phyloP scores from a whole-genome alignment of 2,329 filamentous ascomycete genomes.

The Harringtonia aguacate region DNA sequence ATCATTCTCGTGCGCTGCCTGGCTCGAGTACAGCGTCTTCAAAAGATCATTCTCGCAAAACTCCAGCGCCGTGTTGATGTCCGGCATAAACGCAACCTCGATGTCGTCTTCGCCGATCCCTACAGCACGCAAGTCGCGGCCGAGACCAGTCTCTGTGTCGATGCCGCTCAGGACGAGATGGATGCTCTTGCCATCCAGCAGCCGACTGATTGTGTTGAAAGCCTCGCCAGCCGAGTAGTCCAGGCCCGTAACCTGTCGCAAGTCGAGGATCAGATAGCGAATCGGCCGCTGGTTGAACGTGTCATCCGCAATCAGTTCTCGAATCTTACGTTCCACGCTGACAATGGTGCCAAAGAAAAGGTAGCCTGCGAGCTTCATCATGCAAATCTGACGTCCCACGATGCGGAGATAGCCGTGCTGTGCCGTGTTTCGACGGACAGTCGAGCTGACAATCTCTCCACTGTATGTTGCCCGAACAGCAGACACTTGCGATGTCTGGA shows the following conservation, averaged over 20 bases:
- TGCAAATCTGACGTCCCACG: slow-evolving; percentile 77
- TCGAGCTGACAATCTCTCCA: slow-evolving; percentile 81
- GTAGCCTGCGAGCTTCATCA: slow-evolving; percentile 87
- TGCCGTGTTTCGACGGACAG: slow-evolving; percentile 79
- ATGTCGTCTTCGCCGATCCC: slow-evolving; percentile 66
- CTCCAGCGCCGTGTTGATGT: slow-evolving; percentile 87
- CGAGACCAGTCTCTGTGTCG: slow-evolving; percentile 63
- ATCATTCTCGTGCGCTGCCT: slow-evolving; percentile 42
- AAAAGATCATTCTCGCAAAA: slow-evolving; percentile 91
- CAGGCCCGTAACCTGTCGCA: slow-evolving; percentile 80
- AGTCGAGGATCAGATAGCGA: slow-evolving; percentile 79
- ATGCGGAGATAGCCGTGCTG: slow-evolving; percentile 80
- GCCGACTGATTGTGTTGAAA: slow-evolving; percentile 82
- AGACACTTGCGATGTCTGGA: slow-evolving; percentile 82
- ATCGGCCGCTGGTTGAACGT: slow-evolving; percentile 70
- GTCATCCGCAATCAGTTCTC: slow-evolving; percentile 71
- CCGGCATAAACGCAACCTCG: slow-evolving; percentile 70
- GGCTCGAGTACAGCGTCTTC: slow-evolving; percentile 64
- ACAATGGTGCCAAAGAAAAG: slow-evolving; percentile 99
- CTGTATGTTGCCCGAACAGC: slow-evolving; percentile 86
- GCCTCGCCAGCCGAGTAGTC: slow-evolving; percentile 96
- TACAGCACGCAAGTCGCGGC: slow-evolving; percentile 69
- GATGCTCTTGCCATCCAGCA: slow-evolving; percentile 68
- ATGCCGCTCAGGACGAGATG: slow-evolving; percentile 76
- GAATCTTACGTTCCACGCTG: slow-evolving; percentile 81